Evolutionary conservation across 805 yeast species (phyloP), one percentile per base, ranked within the genome.

Genomic region (Saccharomycopsis sp.): DNA sequence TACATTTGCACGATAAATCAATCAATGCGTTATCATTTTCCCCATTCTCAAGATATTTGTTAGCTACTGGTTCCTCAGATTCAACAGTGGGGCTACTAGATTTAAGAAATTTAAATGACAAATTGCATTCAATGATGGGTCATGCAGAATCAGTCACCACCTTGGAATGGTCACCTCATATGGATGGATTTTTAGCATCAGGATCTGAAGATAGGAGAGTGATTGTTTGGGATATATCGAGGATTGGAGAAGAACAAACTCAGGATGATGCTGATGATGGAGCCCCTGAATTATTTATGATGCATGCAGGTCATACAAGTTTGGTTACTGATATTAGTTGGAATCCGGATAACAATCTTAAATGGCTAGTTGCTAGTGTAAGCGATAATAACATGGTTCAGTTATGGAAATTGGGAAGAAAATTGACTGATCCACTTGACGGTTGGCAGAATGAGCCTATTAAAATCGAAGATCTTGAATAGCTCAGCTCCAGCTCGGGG

Each of bases 221-320:
- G 13, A 79, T 85, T 28, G 53, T 87, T 3, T 86, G 96, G 96
- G 95, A 87, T 58, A 65, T 86, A 46, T 66, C 69, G 38, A 79
- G 75, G 53, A 81, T 87, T 29, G 96, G 96, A 3, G 84, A 79
- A 51, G 95, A 86, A 57, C 95, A 85, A 60, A 72, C 71, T 11
- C 88, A 79, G 53, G 96, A 86, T 53, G 96, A 87, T 58, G 84
- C 87, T 24, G 95, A 84, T 52, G 96, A 87, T 56, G 96, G 95
- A 32, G 83, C 83, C 22, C 90, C 95, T 3, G 96, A 87, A 60
- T 63, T 87, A 28, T 67, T 86, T 54, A 83, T 86, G 88, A 83
- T 87, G 81, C 96, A 87, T 59, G 95, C 94, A 31, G 96, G 96
- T 17, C 95, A 87, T 58, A 80, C 88, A 16, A 81, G 86, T 14